Evolutionary conservation across 179 eudicot genomes (phyloP), one percentile per base, ranked within the genome.

Genomic region (Beta macrorhiza): DNA sequence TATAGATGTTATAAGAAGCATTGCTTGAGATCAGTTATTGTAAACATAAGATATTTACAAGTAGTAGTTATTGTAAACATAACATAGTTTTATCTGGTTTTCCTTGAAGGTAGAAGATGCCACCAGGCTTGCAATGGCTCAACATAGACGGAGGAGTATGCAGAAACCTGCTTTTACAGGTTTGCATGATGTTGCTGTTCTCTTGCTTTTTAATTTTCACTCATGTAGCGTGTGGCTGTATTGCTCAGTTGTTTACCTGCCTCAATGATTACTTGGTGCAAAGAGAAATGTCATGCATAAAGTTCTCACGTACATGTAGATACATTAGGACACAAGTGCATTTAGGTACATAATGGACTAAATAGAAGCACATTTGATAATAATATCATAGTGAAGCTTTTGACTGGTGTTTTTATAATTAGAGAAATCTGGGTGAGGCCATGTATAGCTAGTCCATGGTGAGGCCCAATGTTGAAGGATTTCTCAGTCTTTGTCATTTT

Each of bases 61-160:
- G 25, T 52, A 58, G 5, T 16, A 62, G 56, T 51, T n/a, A 51
- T 56, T 53, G 37, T 32, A 29, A 25, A 57, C 19, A 22, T 62
- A 22, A 57, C 20, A 14, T 32, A 44, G 2, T 37, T 82, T 44
- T 57, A 37, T 17, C 58, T 37, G 45, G n/a, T 75, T 84, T 78
- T 80, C 81, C 72, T 79, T 79, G 82, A 83, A 95, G 99, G 94
- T 94, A 56, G 96, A 91, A 88, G 97, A 92, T 82, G 93, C 99
- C 20, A 82, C 94, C 77, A 89, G 90, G 71, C 63, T 95, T 75
- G 90, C 93, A 61, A 86, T 94, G 99, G 94, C 91, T 81, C 93
- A 86, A 77, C 86, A 83, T 16, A 88, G 95, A 64, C 89, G 90
- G 82, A 84, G 82, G 78, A 89, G 47, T 85, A 64, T 90, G 75